Evolutionary conservation across 2,329 filamentous ascomycete species (phyloP).

Genomic region (Cladophialophora exuberans): DNA sequence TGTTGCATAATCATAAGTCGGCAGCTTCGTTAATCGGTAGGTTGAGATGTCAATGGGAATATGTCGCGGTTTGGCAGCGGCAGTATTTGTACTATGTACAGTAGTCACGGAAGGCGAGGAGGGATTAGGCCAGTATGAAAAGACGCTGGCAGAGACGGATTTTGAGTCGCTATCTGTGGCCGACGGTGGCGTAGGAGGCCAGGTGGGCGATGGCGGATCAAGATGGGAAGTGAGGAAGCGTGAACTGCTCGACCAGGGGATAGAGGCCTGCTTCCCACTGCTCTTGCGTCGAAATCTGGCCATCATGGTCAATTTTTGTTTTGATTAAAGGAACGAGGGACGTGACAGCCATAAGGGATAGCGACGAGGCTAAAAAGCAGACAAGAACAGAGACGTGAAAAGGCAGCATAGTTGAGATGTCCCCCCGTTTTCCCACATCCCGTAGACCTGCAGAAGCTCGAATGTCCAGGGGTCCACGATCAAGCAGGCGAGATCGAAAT

Average conservation of each 20-base stretch:
- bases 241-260: constrained; percentile 1
- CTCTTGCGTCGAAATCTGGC: constrained; percentile 28
- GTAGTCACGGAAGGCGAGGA: constrained; percentile 16
- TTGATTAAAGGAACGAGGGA: background rate
- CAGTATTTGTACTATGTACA: constrained; percentile 12
- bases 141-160: constrained; percentile 10
- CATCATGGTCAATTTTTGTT: constrained; percentile 28
- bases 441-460: no score
- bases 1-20: constrained; percentile 15
- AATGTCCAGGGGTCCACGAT: constrained; percentile 7
- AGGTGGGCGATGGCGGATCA: constrained; percentile 27
- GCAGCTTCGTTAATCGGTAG: constrained; percentile 17
- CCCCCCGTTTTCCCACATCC: constrained; percentile 3
- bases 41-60: constrained; percentile 24
- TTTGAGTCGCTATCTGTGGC: constrained; percentile 13
- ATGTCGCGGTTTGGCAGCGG: constrained; percentile 12
- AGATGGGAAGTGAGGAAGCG: constrained; percentile 27
- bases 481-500: constrained; percentile 23
- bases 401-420: constrained; percentile 9
- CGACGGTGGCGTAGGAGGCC: constrained; percentile 19
- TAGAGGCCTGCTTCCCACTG: constrained; percentile 15
- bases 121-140: constrained; percentile 22
- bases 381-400: background rate
- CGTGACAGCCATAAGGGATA: background rate
- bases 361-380: background rate